Conservation (phyloP, 495 filamentous ascomycete species). For the Achaetomiella virescens region DNA sequence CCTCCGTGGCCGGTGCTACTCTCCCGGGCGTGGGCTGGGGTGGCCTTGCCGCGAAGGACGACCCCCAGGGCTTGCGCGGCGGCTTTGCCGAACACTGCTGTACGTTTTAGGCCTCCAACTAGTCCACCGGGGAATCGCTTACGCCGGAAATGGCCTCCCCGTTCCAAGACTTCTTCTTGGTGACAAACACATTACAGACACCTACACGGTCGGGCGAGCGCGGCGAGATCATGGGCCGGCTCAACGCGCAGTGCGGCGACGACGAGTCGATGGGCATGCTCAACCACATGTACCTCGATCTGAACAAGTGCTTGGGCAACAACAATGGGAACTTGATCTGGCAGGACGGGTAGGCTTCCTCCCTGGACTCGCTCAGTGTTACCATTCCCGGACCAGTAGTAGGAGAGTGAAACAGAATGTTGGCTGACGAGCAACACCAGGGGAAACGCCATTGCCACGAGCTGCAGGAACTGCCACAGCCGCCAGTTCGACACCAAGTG, state of each 20-base stretch:
- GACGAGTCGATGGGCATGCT: neutral
- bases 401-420: neutral
- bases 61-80: neutral
- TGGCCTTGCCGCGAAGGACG: neutral
- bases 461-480: neutral
- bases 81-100: neutral
- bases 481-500: neutral
- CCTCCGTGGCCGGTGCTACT: neutral
- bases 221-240: neutral
- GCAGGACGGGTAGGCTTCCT: neutral
- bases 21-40: neutral
- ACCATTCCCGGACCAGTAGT: too few relatives aligned
- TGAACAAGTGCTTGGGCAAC: slow-evolving; percentile 3
- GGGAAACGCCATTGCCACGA: slow-evolving; percentile 1
- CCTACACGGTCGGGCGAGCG: neutral
- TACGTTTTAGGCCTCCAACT: neutral
- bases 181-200: neutral
- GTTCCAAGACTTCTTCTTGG: too few relatives aligned
- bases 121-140: too few relatives aligned
- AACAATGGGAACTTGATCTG: neutral
- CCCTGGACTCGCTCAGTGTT: too few relatives aligned
- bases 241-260: neutral
- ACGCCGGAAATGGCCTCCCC: too few relatives aligned
- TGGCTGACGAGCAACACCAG: neutral
- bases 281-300: neutral